Evolutionary conservation across 495 filamentous ascomycete genomes (phyloP).

Genomic region (Trichoderma orchidacearum): DNA sequence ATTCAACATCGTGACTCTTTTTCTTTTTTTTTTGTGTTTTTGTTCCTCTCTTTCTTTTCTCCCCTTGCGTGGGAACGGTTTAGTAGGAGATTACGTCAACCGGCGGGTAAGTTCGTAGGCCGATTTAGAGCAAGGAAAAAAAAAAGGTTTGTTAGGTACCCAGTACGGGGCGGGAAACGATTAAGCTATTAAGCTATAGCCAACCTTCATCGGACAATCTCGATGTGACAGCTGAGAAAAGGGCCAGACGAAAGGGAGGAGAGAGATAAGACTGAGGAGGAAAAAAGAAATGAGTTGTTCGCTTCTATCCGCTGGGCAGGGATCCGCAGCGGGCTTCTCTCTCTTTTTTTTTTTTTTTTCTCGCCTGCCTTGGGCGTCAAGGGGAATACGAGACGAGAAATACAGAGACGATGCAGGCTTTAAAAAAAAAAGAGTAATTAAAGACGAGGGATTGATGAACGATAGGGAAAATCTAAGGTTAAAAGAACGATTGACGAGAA

Average conservation of each 20-base stretch:
- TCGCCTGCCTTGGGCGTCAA: neutral
- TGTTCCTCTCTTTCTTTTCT: neutral
- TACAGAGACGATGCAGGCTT: neutral
- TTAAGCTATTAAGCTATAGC: neutral
- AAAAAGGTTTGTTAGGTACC: neutral
- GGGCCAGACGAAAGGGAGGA: neutral
- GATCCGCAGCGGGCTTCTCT: neutral
- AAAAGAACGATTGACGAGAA: neutral
- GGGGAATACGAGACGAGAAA: neutral
- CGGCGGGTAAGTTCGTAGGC: neutral
- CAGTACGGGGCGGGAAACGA: neutral
- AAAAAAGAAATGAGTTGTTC: neutral
- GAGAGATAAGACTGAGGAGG: neutral
- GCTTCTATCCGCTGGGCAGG: neutral
- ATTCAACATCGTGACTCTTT: slow-evolving; percentile 36
- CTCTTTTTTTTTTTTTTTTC: neutral
- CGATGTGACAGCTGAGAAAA: neutral
- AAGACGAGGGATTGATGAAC: neutral
- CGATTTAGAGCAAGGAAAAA: too few species aligned
- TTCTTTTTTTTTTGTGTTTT: neutral
- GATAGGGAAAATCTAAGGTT: neutral
- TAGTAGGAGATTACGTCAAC: neutral
- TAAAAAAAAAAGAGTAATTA: neutral
- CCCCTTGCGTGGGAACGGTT: neutral
- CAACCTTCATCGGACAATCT: neutral